These are phyloP conservation scores for Graphium sp. DNA, from an alignment of 2,329 filamentous ascomycete genomes.

Conservation along the genomic window DNA sequence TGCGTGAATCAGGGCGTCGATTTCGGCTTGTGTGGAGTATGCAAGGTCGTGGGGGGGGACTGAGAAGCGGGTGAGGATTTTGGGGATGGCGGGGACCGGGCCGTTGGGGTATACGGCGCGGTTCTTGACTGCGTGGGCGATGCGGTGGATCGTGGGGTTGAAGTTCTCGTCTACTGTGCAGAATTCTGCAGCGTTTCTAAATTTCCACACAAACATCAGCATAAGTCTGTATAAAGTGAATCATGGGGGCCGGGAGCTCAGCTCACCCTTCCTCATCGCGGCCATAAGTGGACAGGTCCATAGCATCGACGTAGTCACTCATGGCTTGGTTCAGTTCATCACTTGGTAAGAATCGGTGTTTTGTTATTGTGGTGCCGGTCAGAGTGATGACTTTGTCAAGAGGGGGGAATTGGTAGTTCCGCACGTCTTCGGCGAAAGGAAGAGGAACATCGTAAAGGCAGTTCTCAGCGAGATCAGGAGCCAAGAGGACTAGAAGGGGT, in stretches of 20 bases:
- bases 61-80: conserved; percentile 56
- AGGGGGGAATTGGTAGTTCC: conserved; percentile 81
- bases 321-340: conserved; percentile 63
- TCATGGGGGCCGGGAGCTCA: neutral
- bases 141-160: conserved; percentile 72
- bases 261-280: conserved; percentile 59
- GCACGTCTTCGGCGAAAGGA: conserved; percentile 84
- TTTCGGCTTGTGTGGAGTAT: conserved; percentile 31
- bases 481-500: conserved; percentile 60
- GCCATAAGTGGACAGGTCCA: conserved; percentile 65
- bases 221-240: conserved; percentile 9
- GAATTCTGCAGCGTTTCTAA: conserved; percentile 42
- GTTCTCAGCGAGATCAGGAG: conserved; percentile 66
- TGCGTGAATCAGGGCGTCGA: conserved; percentile 48
- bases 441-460: conserved; percentile 80
- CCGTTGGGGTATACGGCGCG: conserved; percentile 60
- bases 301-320: conserved; percentile 80
- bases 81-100: conserved; percentile 41
- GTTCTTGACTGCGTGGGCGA: conserved; percentile 71
- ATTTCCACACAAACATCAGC: too few relatives aligned
- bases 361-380: conserved; percentile 62
- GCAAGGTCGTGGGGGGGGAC: conserved; percentile 53
- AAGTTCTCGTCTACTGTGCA: conserved; percentile 67
- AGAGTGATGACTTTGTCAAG: conserved; percentile 76
- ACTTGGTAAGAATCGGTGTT: conserved; percentile 70